Percentiles rank a stretch among this genome's conserved stretches.
phyloP scores from a whole-genome alignment of 345 rosid genomes.

The Eucalyptus caleyi region DNA sequence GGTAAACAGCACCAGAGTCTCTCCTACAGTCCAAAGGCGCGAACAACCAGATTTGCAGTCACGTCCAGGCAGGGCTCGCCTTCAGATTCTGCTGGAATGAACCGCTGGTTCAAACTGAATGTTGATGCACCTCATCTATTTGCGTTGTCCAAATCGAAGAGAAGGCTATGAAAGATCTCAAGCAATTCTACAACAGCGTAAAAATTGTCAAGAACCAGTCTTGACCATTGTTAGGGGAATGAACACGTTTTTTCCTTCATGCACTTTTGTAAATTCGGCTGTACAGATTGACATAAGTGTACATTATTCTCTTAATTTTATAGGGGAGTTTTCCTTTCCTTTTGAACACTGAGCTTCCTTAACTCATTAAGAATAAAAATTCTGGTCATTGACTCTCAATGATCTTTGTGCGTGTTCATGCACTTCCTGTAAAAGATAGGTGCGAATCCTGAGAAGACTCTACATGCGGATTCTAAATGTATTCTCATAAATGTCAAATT shows the following conservation, averaged over 20 bases:
- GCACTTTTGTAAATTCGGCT: conserved; percentile 12
- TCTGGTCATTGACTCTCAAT: background rate
- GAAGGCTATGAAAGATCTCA: conserved; percentile 87
- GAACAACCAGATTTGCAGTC: conserved; percentile 59
- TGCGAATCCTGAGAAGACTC: background rate
- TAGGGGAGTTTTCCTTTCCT: background rate
- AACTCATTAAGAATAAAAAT: background rate
- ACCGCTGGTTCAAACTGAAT: conserved; percentile 90
- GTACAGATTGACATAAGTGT: conserved; percentile 17
- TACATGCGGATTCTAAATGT: background rate
- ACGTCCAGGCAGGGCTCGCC: conserved; percentile 63
- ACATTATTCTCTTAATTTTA: background rate
- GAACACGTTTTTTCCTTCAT: background rate
- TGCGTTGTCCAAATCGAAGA: conserved; percentile 90
- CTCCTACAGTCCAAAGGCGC: conserved; percentile 62
- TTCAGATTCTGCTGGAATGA: conserved; percentile 65
- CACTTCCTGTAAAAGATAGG: background rate
- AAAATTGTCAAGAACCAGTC: conserved; percentile 63
- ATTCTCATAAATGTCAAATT: background rate
- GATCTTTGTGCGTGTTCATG: background rate
- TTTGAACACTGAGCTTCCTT: background rate
- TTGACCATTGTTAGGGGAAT: background rate
- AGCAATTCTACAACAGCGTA: conserved; percentile 77
- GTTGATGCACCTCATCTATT: conserved; percentile 49
- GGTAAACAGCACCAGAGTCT: conserved; percentile 45